Evolutionary conservation across 2,329 filamentous ascomycete genomes (phyloP).

Genomic region (Diplodia intermedia): DNA sequence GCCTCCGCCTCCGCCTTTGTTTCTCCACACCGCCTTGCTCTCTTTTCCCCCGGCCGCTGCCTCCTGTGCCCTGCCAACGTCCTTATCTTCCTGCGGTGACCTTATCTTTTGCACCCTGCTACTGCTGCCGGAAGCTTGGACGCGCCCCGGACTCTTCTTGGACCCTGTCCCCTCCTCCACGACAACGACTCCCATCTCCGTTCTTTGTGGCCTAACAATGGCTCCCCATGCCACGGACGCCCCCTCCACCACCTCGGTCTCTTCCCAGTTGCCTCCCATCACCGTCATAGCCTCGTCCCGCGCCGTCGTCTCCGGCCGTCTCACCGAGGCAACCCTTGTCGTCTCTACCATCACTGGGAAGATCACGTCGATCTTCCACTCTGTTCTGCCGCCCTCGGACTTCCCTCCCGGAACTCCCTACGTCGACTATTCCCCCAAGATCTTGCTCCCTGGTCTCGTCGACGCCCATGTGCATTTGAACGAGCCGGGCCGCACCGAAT

Average conservation of each 20-base stretch:
- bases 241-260: constrained; percentile 34
- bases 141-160: no score
- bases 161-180: neutral
- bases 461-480: constrained; percentile 98
- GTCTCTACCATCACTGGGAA: constrained; percentile 82
- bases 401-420: constrained; percentile 79
- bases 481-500: constrained; percentile 94
- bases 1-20: constrained; percentile 26
- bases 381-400: constrained; percentile 73
- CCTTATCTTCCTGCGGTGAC: constrained; percentile 23
- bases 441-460: constrained; percentile 88
- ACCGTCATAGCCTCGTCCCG: constrained; percentile 84
- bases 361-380: constrained; percentile 76
- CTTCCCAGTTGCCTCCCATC: constrained; percentile 55
- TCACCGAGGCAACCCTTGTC: constrained; percentile 83
- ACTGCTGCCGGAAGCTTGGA: neutral
- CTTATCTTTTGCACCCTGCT: constrained; percentile 8
- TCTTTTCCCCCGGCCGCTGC: constrained; percentile 36
- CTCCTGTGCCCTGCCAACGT: neutral
- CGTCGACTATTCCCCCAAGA: constrained; percentile 80
- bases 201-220: constrained; percentile 37
- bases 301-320: constrained; percentile 76
- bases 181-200: neutral
- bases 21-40: constrained; percentile 36
- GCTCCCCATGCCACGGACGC: constrained; percentile 46